Evolutionary conservation across 2,329 filamentous ascomycete genomes (phyloP), one percentile per base, ranked within the genome.

Genomic region (Plectosphaerella sp.): DNA sequence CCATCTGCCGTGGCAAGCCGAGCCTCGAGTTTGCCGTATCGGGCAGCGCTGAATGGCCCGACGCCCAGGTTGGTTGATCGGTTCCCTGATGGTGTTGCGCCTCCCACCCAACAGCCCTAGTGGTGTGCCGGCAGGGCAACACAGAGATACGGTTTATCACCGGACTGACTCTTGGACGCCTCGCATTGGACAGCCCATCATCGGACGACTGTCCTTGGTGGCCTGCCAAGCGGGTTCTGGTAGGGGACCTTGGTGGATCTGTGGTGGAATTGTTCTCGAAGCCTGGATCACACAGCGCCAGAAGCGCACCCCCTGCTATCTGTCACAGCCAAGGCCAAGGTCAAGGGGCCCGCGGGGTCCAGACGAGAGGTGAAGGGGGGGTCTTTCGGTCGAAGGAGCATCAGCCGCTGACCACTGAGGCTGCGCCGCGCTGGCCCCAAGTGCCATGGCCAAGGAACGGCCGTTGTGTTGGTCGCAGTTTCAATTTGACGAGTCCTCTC

Each of bases 261-360:
- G 4, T 14, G 37, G n/a, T 46, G 20, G 43, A 46, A 46, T 46
- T 46, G 43, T 46, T 46, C 43, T 46, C 22, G 43, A 46, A 46
- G 43, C 42, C 14, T 24, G 37, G 37, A 41, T 41, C 14, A 33
- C 28, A 7, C 28, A 33, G 28, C 28, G 28, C 28, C 28, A 33
- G 8, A 33, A 12, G 28, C 28, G 28, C 28, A 33, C 28, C 28
- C 28, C 28, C 28, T 33, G 28, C 28, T 10, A 33, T 33, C 28
- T 33, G 28, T 33, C 28, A 33, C 4, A 33, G 22, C 22, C 22
- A 22, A 22, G 28, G 28, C 28, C 28, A 12, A 10, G 28, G 28
- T 9, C 28, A 33, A 33, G 28, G 22, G 22, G 22, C 22, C 22
- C 22, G 28, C 28, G 28, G 28, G 28, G 28, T 33, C 28, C 28